Evolutionary conservation across 2,329 filamentous ascomycete genomes (phyloP), one percentile per base, ranked within the genome.

Genomic region (Leptodontidium sp.): DNA sequence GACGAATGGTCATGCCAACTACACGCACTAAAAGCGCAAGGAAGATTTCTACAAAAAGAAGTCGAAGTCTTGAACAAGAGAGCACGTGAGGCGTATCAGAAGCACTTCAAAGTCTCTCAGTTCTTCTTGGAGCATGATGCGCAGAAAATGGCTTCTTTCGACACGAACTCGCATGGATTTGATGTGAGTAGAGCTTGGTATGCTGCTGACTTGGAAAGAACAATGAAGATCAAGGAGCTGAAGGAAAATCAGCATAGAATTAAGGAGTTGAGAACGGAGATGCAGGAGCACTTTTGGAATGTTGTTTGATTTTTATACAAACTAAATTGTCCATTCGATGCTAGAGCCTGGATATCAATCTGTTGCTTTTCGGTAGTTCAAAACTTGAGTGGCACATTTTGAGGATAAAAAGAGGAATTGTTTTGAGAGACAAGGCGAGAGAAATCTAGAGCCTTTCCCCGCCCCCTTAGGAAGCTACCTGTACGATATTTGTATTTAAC

Each of bases 281-380:
- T 58, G 32, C 29, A 58, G 8, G 32, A 21, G 15, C 53, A 58
- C 17, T 58, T 58, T 40, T 58, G 53, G 53, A 32, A 58, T 4
- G 1, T n/a, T 12, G 53, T 58, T 38, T 58, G n/a, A 47, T n/a
- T 2, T 47, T 47, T 14, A 6, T 32, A 32, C 3, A 3, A 6
- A 6, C 6, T 3, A 11, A 40, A 11, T 11, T 40, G 38, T 40
- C 38, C 5, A 8, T 40, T 40, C 8, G 38, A 11, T 12, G 38
- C 38, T 1, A 9, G 9, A 4, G 38, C 8, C 11, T 40, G 2
- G 38, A 40, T 40, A 40, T 2, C 8, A 40, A 7, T 12, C 38
- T 40, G 8, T 6, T 40, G 38, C 11, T 4, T 9, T 40, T 12
- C 9, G 11, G 4, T 12, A 7, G 7, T 11, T 35, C 5, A 35